A percentile compares a stretch with the other conserved stretches of the same genome.
Conservation (phyloP, 1,139 yeast species). For the Lodderomyces metapsilosis region DNA sequence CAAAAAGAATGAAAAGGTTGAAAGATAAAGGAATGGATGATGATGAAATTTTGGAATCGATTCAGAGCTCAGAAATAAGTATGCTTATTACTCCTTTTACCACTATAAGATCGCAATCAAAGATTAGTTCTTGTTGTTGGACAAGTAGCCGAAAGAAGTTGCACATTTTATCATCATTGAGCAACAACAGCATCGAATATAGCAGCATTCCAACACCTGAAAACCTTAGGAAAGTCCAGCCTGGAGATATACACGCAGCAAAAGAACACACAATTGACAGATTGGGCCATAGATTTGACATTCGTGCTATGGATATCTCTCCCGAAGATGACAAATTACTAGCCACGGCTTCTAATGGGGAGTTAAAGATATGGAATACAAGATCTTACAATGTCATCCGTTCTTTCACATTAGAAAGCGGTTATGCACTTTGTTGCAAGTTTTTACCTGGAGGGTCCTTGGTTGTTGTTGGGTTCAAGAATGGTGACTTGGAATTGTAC, state of each 20-base stretch:
- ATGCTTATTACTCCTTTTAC: constrained; percentile 65
- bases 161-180: constrained; percentile 61
- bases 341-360: constrained; percentile 90
- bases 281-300: constrained; percentile 87
- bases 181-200: constrained; percentile 74
- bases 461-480: constrained; percentile 86
- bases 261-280: constrained; percentile 62
- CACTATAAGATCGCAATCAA: constrained; percentile 55
- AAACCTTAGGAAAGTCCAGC: constrained; percentile 43
- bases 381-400: constrained; percentile 73
- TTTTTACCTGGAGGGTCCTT: constrained; percentile 91
- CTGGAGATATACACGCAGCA: constrained; percentile 28
- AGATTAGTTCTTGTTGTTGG: constrained; percentile 60
- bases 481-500: constrained; percentile 79
- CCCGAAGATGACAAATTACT: constrained; percentile 78
- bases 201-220: constrained; percentile 54
- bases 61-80: constrained; percentile 54
- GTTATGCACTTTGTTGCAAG: constrained; percentile 77
- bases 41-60: constrained; percentile 56
- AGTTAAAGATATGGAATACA: constrained; percentile 84
- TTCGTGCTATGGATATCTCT: constrained; percentile 79
- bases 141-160: constrained; percentile 41
- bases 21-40: constrained; percentile 63
- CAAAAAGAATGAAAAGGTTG: constrained; percentile 77
- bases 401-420: constrained; percentile 70